phyloP scores from a whole-genome alignment of 306 rosid species.

The Cicer pinnatifidum region DNA sequence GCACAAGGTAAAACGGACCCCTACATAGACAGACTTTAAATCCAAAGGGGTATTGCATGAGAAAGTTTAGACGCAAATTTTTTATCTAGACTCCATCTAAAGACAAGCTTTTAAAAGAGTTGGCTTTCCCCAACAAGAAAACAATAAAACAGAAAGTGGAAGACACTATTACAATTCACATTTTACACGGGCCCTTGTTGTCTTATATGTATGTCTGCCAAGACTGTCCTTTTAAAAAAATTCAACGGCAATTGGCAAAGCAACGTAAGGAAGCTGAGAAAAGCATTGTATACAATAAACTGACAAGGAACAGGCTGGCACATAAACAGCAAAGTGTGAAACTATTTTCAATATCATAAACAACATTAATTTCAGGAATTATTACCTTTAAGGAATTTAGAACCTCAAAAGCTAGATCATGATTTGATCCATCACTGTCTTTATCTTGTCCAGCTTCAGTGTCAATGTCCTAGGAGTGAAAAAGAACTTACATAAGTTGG shows the following conservation, averaged over 20 bases:
- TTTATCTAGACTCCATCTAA: background rate
- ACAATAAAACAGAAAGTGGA: slow-evolving; percentile 13
- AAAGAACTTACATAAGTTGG: slow-evolving; percentile 24
- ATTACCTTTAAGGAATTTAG: slow-evolving; percentile 77
- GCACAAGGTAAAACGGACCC: slow-evolving; percentile 16
- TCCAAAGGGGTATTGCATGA: background rate
- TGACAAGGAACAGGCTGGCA: background rate
- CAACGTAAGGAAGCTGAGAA: slow-evolving; percentile 21
- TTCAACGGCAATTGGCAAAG: slow-evolving; percentile 17
- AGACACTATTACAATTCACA: slow-evolving; percentile 10
- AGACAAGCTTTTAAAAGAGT: background rate
- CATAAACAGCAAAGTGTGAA: slow-evolving; percentile 19
- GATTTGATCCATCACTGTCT: slow-evolving; percentile 57
- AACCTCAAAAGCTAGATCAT: slow-evolving; percentile 55
- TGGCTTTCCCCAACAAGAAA: slow-evolving; percentile 21
- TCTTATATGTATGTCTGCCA: slow-evolving; percentile 5
- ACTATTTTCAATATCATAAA: slow-evolving; percentile 33
- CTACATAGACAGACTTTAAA: background rate
- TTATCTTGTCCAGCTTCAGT: slow-evolving; percentile 58
- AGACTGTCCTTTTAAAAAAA: slow-evolving; percentile 33
- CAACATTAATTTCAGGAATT: slow-evolving; percentile 15
- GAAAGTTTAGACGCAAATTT: background rate
- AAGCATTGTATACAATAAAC: slow-evolving; percentile 31
- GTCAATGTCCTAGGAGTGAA: slow-evolving; percentile 62
- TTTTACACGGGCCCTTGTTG: background rate